Percentiles rank a stretch among this genome's conserved stretches.
phyloP scores from a whole-genome alignment of 148 eudicot species.

The Diospyros kaki region DNA sequence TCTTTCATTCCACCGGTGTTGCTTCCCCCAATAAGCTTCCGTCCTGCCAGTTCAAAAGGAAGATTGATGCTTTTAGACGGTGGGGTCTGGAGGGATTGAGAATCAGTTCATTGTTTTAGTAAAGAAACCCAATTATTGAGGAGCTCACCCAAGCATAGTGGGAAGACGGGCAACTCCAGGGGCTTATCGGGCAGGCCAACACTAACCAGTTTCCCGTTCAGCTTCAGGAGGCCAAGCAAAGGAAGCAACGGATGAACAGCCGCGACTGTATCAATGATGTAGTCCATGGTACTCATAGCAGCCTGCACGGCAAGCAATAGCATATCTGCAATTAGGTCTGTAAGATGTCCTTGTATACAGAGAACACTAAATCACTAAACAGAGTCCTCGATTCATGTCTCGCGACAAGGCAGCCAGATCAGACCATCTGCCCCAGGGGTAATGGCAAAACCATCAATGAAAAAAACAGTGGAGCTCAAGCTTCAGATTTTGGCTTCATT shows the following conservation, averaged over 20 bases:
- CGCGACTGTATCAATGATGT: slow-evolving; percentile 63
- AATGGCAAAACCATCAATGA: too few relatives aligned
- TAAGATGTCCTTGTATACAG: too few relatives aligned
- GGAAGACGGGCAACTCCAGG: slow-evolving; percentile 48
- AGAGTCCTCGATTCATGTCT: too few relatives aligned
- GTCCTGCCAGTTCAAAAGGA: slow-evolving; percentile 20
- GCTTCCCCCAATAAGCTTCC: slow-evolving; percentile 60
- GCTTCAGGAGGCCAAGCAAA: slow-evolving; percentile 51
- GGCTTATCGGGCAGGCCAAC: slow-evolving; percentile 59
- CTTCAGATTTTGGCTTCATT: too few relatives aligned
- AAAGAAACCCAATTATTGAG: background rate
- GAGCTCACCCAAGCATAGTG: slow-evolving; percentile 44
- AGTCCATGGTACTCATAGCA: slow-evolving; percentile 59
- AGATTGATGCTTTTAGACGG: too few relatives aligned
- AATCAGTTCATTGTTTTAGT: too few relatives aligned
- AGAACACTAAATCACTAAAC: too few relatives aligned
- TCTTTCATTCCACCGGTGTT: slow-evolving; percentile 60
- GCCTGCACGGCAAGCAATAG: slow-evolving; percentile 27
- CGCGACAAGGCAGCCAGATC: too few relatives aligned
- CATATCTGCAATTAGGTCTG: background rate
- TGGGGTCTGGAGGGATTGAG: too few relatives aligned
- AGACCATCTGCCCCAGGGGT: too few relatives aligned
- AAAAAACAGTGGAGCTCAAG: too few relatives aligned
- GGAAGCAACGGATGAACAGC: slow-evolving; percentile 58
- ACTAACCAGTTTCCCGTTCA: slow-evolving; percentile 54